Base-by-base conservation (phyloP, 345 rosid species). In the Euphorbia peplus region DNA sequence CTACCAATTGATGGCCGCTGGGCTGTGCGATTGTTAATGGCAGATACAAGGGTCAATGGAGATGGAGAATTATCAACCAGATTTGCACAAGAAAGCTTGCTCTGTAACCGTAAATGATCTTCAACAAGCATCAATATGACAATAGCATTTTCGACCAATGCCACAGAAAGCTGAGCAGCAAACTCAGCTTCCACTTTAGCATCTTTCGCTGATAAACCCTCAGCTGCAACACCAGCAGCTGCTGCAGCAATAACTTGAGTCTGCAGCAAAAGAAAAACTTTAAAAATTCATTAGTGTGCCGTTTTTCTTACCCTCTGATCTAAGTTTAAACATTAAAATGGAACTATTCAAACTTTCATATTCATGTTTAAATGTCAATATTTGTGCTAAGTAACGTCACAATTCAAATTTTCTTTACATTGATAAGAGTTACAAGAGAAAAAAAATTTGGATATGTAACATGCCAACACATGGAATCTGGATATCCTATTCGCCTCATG, bases 171-270 rank as follows among this genome's bases (percentile, higher is more conserved):
- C 84, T 95, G 99, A n/a, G 99, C 95, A 71, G 96, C 98, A 85
- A 82, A 87, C 70, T 90, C 90, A 66, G 98, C 93, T 83, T 91
- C 97, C 69, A 78, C 86, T 79, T 86, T 95, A 37, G 99, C 90
- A 57, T 90, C 88, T 76, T 76, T 79, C 41, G 99, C 96, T 41
- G 99, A 76, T 70, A 95, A 82, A 69, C 98, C 96, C 80, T 85
- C 99, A 47, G 99, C 99, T 41, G 99, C 98, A 76, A 92, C 98
- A 73, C 98, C 98, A 84, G 96, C 99, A 78, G 99, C 97, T 24
- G 98, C 97, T 24, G 98, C 96, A 53, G 99, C 99, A 85, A 95
- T 95, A 80, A 95, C 93, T 82, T 95, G 97, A 79, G 98, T 95
- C 99, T 95, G 92, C 83, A 54, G 63, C 66, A 80, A 79, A 73